These are phyloP conservation scores for Lipomyces orientalis DNA, from an alignment of 805 yeast genomes.

Conservation along the genomic window DNA sequence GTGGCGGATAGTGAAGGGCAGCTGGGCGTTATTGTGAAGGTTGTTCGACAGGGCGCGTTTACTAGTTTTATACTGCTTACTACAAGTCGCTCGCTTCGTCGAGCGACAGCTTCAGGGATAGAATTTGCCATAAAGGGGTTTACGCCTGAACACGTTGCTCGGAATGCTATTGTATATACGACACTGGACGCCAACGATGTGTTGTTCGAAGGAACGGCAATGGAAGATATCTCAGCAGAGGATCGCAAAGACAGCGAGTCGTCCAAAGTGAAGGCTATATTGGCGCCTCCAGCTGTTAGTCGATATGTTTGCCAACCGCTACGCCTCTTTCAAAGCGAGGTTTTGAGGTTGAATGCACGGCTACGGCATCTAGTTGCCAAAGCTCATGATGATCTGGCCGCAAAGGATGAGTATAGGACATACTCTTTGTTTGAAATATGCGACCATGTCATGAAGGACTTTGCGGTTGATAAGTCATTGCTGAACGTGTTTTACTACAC, in stretches of 20 bases:
- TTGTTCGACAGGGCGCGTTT: constrained; percentile 5
- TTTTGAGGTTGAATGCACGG: constrained; percentile 13
- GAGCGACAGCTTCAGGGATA: background rate
- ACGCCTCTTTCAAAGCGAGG: constrained; percentile 26
- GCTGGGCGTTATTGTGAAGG: constrained; percentile 7
- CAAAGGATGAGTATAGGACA: background rate
- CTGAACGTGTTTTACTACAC: constrained; percentile 25
- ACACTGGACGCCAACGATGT: constrained; percentile 12
- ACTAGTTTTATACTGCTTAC: constrained; percentile 14
- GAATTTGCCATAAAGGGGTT: constrained; percentile 18
- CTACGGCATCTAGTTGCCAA: constrained; percentile 9
- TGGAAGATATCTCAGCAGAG: constrained; percentile 6
- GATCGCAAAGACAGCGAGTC: background rate
- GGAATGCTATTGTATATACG: constrained; percentile 12
- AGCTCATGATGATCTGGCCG: constrained; percentile 12
- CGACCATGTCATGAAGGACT: constrained; percentile 3
- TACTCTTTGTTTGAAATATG: constrained; percentile 23
- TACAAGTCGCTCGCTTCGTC: constrained; percentile 6
- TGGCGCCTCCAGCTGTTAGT: constrained; percentile 27
- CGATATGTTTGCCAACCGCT: constrained; percentile 20
- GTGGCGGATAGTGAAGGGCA: constrained; percentile 3
- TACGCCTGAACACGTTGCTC: constrained; percentile 19
- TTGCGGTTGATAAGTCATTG: background rate
- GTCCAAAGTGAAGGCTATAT: constrained; percentile 9
- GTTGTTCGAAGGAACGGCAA: constrained; percentile 2